These are phyloP conservation scores for Cystobasidium pallidum DNA, from an alignment of 1,284 basidiomycete species.

Conservation along the genomic window DNA sequence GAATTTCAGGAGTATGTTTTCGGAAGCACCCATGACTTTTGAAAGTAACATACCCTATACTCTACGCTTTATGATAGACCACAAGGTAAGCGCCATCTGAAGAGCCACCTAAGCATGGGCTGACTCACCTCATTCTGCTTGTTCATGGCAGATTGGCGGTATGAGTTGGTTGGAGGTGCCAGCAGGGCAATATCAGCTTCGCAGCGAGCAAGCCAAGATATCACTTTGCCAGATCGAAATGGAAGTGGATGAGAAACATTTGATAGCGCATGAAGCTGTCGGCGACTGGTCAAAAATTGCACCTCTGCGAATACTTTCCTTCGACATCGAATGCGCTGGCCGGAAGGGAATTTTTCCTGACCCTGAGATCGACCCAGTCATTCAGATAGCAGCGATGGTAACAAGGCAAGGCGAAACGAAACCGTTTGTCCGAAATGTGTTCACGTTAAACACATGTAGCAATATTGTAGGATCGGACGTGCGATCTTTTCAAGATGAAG, in stretches of 20 bases:
- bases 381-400: slow-evolving; percentile 97
- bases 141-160: slow-evolving; percentile 87
- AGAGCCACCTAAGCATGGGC: too few species aligned
- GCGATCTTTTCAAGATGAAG: slow-evolving; percentile 77
- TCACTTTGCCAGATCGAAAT: slow-evolving; percentile 88
- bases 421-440: slow-evolving; percentile 93
- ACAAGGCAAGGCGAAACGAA: slow-evolving; percentile 87
- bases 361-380: slow-evolving; percentile 82
- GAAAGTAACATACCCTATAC: slow-evolving; percentile 90
- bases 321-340: slow-evolving; percentile 96
- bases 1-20: slow-evolving; percentile 67
- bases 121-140: too few species aligned
- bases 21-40: slow-evolving; percentile 68
- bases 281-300: slow-evolving; percentile 87
- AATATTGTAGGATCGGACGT: slow-evolving; percentile 95
- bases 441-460: slow-evolving; percentile 87
- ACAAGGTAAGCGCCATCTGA: too few species aligned
- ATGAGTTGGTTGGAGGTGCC: slow-evolving; percentile 97
- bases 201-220: slow-evolving; percentile 64
- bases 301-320: slow-evolving; percentile 86
- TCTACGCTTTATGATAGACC: slow-evolving; percentile 94
- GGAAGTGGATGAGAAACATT: slow-evolving; percentile 66
- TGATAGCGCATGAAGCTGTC: slow-evolving; percentile 85
- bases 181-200: slow-evolving; percentile 72
- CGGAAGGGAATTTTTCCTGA: slow-evolving; percentile 95